Base-by-base conservation (phyloP, 2,329 filamentous ascomycete genomes). In the Aspergillus fructus region DNA sequence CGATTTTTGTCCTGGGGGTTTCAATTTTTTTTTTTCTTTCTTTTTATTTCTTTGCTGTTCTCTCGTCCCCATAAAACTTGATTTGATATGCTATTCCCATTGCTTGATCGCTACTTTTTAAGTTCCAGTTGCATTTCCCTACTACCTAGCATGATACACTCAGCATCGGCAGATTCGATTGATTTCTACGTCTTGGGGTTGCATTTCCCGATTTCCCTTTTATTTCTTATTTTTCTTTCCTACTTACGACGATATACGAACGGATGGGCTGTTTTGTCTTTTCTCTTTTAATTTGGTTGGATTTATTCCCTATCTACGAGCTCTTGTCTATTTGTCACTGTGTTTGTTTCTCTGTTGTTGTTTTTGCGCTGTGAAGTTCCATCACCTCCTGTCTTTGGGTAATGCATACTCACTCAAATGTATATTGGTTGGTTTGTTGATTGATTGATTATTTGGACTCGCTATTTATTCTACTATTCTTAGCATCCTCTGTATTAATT, bases 401-500 rank as follows among this genome's bases (percentile, higher is more conserved):
- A n/a, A 46, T 53, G 6, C 40, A 63, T 62, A 65, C 45, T 19
- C 47, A 55, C 52, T 66, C 53, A 30, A 60, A 57, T 69, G 65
- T 71, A 71, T 63, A 67, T 65, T 66, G 60, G 59, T 64, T 34
- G 30, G 24, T 19, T 39, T 11, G 13, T 49, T 50, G 23, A 30
- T 39, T 53, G n/a, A 8, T 19, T 40, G 13, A 17, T 39, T 34
- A 19, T 47, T 23, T 55, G 55, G 59, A 59, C 53, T 61, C 56
- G 59, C 60, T 30, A 45, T n/a, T 30, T 24, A 33, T 33, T 27
- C n/a, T 40, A 53, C 23, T 30, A 59, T 64, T 61, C 52, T 66
- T 59, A 55, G 45, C 49, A 53, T 59, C 57, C 55, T 59, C 62
- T 71, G 68, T 71, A 71, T 70, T 68, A 68, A 66, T 69, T 47